Evolutionary conservation across 2,329 filamentous ascomycete genomes (phyloP), one percentile per base, ranked within the genome.

Genomic region (Curvularia spicifera): DNA sequence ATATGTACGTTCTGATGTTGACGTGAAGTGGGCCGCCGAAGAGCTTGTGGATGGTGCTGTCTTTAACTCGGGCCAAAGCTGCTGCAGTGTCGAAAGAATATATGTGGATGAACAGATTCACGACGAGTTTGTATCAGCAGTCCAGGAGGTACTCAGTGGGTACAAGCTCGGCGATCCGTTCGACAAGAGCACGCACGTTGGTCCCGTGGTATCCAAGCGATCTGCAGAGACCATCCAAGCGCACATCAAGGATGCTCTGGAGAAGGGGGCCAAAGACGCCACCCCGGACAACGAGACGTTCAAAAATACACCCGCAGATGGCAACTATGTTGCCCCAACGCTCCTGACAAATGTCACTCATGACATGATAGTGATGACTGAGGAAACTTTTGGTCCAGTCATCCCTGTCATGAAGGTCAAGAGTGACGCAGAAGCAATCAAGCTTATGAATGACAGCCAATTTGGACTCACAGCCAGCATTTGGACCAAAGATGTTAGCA

Each of bases 51-150:
- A 98, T 69, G 94, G 94, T 20, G 89, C 93, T n/a, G 83, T 98
- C 56, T 98, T 98, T 84, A 98, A 98, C 81, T 97, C 93, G 51
- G 94, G 94, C n/a, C 94, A 98, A 81, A 96, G 92, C 75, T 98
- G 94, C 82, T 98, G 94, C 79, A 91, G 92, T 24, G 83, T 98
- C 53, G 94, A 98, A 80, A 85, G 94, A 33, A 87, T 98, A 20
- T 98, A 98, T 71, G 93, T 98, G 5, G 88, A 95, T 70, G 89
- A 91, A 72, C 88, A 86, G 67, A 86, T 98, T 49, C 88, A 97
- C 76, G 92, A 96, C 70, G 80, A 85, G 12, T 97, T 98, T 70
- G 83, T 97, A 51, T 82, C 86, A 51, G 91, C 90, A 5, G 83
- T 91, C 12, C 91, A 95, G 77, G 88, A 89, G 56, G 91, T 97